Conservation (phyloP, 176 grass and related monocot genomes). For the Raddia guianensis region DNA sequence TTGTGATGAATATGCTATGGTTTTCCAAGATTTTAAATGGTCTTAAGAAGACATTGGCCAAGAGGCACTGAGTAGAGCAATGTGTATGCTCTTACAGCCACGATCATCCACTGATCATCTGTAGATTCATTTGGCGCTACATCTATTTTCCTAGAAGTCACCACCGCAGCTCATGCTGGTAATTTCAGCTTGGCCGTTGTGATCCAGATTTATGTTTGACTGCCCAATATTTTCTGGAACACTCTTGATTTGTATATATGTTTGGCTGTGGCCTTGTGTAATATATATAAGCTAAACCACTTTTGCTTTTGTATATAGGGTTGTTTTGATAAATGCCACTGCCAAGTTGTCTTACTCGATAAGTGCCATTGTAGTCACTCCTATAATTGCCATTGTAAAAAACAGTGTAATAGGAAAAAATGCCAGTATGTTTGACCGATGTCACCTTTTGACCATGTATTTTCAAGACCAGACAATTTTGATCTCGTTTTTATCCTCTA, state of each 20-base stretch:
- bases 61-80: conserved; percentile 60
- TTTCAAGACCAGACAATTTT: too few species aligned
- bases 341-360: too few species aligned
- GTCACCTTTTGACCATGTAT: too few species aligned
- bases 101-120: not conserved
- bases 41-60: conserved; percentile 81
- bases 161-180: not conserved
- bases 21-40: conserved; percentile 94
- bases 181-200: conserved; percentile 31
- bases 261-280: not conserved
- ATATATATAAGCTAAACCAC: not conserved
- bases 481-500: too few species aligned
- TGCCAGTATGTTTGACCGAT: too few species aligned
- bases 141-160: conserved; percentile 33
- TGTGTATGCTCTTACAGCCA: conserved; percentile 8
- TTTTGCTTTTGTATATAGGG: not conserved
- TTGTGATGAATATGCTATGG: conserved; percentile 85
- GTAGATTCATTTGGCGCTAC: conserved; percentile 26
- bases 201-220: conserved; percentile 5
- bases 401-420: too few species aligned
- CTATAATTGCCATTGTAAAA: too few species aligned
- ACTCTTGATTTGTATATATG: conserved; percentile 21
- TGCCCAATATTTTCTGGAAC: conserved; percentile 9
- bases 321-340: too few species aligned
- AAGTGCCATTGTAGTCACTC: too few species aligned